A percentile compares a stretch with the other conserved stretches of the same genome.
Conservation (phyloP, 768 basidiomycete genomes). For the Agrocybe chaxingu region DNA sequence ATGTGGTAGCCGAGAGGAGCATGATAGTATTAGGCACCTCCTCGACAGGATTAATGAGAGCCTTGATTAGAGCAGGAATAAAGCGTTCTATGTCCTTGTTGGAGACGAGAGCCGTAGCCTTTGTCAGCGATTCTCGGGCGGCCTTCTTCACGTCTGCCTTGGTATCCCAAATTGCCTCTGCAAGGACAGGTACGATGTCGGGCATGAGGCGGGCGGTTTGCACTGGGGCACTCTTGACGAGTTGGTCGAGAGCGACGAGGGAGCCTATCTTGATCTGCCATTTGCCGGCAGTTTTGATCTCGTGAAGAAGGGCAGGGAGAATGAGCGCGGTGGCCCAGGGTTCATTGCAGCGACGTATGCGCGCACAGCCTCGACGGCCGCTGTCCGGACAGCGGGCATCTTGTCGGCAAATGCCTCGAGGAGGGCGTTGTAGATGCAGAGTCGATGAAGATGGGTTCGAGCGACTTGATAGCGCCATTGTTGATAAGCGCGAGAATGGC, state of each 20-base stretch:
- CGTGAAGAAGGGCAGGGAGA: constrained; percentile 84
- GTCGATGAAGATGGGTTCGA: constrained; percentile 86
- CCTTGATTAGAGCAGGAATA: constrained; percentile 97
- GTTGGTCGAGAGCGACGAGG: constrained; percentile 78
- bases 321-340: constrained; percentile 81
- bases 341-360: constrained; percentile 75
- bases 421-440: constrained; percentile 82
- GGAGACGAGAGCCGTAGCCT: constrained; percentile 90
- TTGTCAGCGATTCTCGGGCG: constrained; percentile 90
- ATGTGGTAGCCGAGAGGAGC: constrained; percentile 96
- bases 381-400: constrained; percentile 81
- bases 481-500: constrained; percentile 65
- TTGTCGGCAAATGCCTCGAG: constrained; percentile 95
- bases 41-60: constrained; percentile 98
- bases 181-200: constrained; percentile 90
- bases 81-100: constrained; percentile 99
- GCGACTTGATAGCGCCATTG: constrained; percentile 70
- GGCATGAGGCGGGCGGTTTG: constrained; percentile 91
- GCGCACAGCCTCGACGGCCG: constrained; percentile 81
- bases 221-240: constrained; percentile 75
- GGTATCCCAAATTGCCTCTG: constrained; percentile 98
- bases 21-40: constrained; percentile 95
- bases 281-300: constrained; percentile 95
- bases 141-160: constrained; percentile 99
- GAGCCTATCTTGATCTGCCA: constrained; percentile 96